Percentiles rank a stretch among this genome's conserved stretches.
phyloP scores from a whole-genome alignment of 1,139 yeast species.

The Zygosaccharomyces pseudobailii region DNA sequence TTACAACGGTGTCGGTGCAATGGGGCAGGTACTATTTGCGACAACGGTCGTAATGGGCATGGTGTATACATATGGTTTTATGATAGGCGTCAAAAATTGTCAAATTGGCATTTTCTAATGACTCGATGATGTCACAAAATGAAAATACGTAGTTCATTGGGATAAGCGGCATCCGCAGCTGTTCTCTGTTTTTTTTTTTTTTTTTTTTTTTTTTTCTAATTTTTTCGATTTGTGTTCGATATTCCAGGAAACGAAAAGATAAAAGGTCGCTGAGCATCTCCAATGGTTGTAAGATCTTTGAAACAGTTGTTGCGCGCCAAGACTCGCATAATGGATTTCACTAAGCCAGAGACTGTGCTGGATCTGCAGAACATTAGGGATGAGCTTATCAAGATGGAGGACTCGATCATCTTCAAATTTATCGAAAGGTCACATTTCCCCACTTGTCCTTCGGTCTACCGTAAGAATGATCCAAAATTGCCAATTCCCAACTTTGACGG shows the following conservation, averaged over 20 bases:
- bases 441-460: conserved; percentile 71
- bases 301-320: neutral
- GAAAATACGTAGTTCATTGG: no score
- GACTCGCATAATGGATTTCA: conserved; percentile 64
- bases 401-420: conserved; percentile 84
- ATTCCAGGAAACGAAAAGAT: neutral
- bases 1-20: neutral
- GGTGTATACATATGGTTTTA: neutral
- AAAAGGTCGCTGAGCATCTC: neutral
- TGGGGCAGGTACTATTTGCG: neutral
- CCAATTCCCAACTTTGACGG: conserved; percentile 67
- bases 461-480: conserved; percentile 44
- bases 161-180: neutral
- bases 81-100: neutral
- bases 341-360: conserved; percentile 76
- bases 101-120: neutral
- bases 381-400: conserved; percentile 89
- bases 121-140: neutral
- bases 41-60: neutral
- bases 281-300: neutral
- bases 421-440: conserved; percentile 90
- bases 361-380: conserved; percentile 77
- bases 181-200: neutral
- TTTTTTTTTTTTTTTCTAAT: neutral
- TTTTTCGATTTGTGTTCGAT: neutral